Percentiles rank a stretch among this genome's conserved stretches.
Conservation (phyloP, 179 eudicot genomes). For the Beta lomatogona region DNA sequence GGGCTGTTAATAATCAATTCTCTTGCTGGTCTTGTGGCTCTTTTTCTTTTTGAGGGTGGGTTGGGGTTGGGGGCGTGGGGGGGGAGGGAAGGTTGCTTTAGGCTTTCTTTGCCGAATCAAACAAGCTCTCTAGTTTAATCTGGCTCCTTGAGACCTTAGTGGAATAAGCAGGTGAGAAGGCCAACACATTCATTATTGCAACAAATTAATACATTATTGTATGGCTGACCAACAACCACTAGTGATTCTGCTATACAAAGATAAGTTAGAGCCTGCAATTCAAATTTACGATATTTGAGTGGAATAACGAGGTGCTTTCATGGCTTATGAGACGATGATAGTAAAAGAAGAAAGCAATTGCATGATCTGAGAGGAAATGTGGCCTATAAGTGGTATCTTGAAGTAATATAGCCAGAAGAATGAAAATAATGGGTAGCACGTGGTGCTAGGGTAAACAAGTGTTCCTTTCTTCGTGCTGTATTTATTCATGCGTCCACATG, state of each 20-base stretch:
- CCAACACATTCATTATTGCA: not conserved
- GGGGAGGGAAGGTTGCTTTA: not conserved
- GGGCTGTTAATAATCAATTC: not conserved
- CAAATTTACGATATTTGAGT: not conserved
- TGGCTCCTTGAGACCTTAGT: not conserved
- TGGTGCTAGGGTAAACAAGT: not conserved
- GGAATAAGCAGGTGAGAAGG: not conserved
- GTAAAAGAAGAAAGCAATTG: not conserved
- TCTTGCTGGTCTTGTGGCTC: not conserved
- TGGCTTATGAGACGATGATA: not conserved
- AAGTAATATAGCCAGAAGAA: not conserved
- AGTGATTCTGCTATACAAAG: not conserved
- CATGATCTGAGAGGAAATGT: not conserved
- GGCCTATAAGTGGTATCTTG: not conserved
- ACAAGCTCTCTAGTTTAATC: not conserved
- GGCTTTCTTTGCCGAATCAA: not conserved
- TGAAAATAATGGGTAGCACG: not conserved
- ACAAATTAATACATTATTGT: not conserved
- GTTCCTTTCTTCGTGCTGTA: not conserved
- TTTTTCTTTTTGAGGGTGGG: not conserved
- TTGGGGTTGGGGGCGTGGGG: not conserved
- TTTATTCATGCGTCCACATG: not conserved
- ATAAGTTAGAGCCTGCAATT: not conserved
- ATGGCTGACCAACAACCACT: not conserved
- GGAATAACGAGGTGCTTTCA: not conserved